These are phyloP conservation scores for Dactylellina sp. DNA, from an alignment of 2,329 filamentous ascomycete species.

Conservation along the genomic window DNA sequence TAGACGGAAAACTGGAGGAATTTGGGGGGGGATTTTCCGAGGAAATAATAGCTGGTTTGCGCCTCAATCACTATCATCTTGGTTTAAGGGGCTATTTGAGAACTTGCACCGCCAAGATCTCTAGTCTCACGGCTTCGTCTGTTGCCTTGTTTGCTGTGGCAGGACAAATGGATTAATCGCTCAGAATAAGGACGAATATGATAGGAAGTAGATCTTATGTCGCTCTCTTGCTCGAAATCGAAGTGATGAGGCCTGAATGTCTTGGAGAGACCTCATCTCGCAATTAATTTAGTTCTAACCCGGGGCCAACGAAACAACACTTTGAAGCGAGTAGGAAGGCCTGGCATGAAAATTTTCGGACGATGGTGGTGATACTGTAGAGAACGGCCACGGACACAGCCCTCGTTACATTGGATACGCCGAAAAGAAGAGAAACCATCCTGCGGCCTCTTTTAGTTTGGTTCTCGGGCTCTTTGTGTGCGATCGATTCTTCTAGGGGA, in stretches of 20 bases:
- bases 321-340: slow-evolving; percentile 38
- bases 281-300: slow-evolving; percentile 22
- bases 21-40: no score
- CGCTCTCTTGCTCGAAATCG: slow-evolving; percentile 49
- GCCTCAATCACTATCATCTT: no score
- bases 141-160: neutral
- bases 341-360: slow-evolving; percentile 18
- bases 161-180: slow-evolving; percentile 16
- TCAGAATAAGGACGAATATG: slow-evolving; percentile 12
- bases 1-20: no score
- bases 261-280: neutral
- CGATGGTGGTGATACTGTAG: slow-evolving; percentile 19
- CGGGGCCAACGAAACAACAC: no score
- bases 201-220: slow-evolving; percentile 52
- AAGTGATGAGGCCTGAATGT: slow-evolving; percentile 36
- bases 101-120: slow-evolving; percentile 10
- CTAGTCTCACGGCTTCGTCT: slow-evolving; percentile 14
- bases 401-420: slow-evolving; percentile 30
- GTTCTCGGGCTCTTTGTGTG: slow-evolving; percentile 13
- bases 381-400: slow-evolving; percentile 24
- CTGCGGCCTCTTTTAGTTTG: slow-evolving; percentile 39
- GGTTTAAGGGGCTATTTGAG: neutral
- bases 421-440: slow-evolving; percentile 38
- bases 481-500: slow-evolving; percentile 37
- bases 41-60: no score